phyloP scores from a whole-genome alignment of 208 protist genomes.

The Acanthamoeba lenticulata region DNA sequence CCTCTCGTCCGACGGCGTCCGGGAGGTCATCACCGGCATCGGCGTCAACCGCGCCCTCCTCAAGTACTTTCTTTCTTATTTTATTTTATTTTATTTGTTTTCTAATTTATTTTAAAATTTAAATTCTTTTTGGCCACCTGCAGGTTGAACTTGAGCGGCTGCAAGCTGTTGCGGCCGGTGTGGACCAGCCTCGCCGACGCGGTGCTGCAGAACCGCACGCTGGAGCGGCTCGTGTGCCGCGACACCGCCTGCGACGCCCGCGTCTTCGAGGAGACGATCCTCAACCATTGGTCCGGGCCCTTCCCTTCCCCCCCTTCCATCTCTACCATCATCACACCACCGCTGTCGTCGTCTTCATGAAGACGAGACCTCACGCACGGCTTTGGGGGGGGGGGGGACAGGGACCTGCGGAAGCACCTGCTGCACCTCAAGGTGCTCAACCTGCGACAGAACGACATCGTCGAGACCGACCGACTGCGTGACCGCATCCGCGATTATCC shows the following conservation, averaged over 20 bases:
- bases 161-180: not conserved
- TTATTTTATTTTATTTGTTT: not conserved
- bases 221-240: not conserved
- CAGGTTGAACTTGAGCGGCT: slow-evolving; percentile 14
- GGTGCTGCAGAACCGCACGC: slow-evolving; percentile 14
- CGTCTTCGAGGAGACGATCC: not conserved
- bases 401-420: not conserved
- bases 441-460: not conserved
- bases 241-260: slow-evolving; percentile 7
- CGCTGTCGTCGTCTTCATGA: not conserved
- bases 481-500: not conserved
- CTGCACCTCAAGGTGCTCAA: not conserved
- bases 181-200: not conserved
- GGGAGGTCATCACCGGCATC: not conserved
- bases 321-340: too few species aligned
- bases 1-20: not conserved
- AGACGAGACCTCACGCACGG: not conserved
- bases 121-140: not conserved
- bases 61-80: not conserved
- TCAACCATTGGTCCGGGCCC: not conserved
- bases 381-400: not conserved
- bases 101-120: not conserved
- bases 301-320: not conserved
- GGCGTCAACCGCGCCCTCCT: not conserved
- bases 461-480: not conserved